Evolutionary conservation across 2,329 filamentous ascomycete species (phyloP).

Genomic region (Chrysoporthe austroafricana): DNA sequence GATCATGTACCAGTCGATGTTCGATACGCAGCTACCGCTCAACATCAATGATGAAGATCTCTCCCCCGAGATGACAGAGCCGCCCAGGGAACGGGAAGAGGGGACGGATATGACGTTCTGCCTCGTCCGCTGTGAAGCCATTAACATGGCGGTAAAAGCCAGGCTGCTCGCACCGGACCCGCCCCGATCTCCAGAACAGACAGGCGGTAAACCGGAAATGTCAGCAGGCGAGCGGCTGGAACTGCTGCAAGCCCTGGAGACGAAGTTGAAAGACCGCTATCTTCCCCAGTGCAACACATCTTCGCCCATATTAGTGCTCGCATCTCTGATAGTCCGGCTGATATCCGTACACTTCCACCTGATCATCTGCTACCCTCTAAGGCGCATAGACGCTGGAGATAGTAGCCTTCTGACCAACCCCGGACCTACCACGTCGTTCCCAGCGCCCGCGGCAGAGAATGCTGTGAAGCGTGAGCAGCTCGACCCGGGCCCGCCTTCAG

Average conservation of each 20-base stretch:
- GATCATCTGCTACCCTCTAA: slow-evolving; percentile 14
- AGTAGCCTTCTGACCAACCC: neutral
- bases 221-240: neutral
- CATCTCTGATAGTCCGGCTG: slow-evolving; percentile 9
- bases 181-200: neutral
- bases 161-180: slow-evolving; percentile 14
- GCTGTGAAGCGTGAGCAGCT: neutral
- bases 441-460: neutral
- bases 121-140: slow-evolving; percentile 41
- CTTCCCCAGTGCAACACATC: slow-evolving; percentile 18
- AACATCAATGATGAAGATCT: slow-evolving; percentile 58
- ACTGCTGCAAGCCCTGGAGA: slow-evolving; percentile 14
- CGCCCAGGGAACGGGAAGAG: slow-evolving; percentile 48
- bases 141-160: slow-evolving; percentile 32
- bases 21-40: slow-evolving; percentile 52
- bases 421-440: neutral
- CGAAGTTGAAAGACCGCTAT: slow-evolving; percentile 10
- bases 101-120: slow-evolving; percentile 55
- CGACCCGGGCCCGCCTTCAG: neutral
- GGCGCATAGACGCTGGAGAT: neutral
- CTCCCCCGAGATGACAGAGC: slow-evolving; percentile 46
- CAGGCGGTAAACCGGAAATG: accelerated
- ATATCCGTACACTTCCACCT: slow-evolving; percentile 24
- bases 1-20: slow-evolving; percentile 44
- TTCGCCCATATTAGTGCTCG: slow-evolving; percentile 5